Percentiles rank a stretch among this genome's conserved stretches.
These are phyloP conservation scores for Alternaria atra DNA, from an alignment of 2,329 filamentous ascomycete species.

Conservation along the genomic window DNA sequence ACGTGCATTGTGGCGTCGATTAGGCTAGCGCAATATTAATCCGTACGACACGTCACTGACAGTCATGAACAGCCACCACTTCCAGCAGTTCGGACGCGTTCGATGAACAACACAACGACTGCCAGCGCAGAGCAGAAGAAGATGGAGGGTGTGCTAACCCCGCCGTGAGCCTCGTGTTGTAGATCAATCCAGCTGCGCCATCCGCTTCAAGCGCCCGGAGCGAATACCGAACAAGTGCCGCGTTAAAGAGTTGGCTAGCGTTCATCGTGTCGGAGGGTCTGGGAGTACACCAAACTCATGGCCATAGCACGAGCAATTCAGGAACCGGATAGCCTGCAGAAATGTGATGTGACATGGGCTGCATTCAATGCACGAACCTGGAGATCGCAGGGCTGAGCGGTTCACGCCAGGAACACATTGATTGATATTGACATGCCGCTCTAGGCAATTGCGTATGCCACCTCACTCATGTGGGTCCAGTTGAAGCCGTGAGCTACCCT, in stretches of 20 bases:
- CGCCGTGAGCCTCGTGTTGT: conserved; percentile 27
- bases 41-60: conserved; percentile 36
- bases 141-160: conserved; percentile 29
- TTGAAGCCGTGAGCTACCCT: conserved; percentile 18
- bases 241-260: conserved; percentile 19
- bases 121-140: conserved; percentile 36
- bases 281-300: conserved; percentile 34
- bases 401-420: conserved; percentile 35
- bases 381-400: conserved; percentile 40
- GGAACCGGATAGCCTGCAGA: conserved; percentile 32
- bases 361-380: conserved; percentile 33
- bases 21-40: conserved; percentile 24
- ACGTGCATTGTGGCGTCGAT: conserved; percentile 21
- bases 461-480: conserved; percentile 23
- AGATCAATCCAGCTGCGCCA: conserved; percentile 16
- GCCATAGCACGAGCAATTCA: conserved; percentile 35
- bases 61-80: conserved; percentile 30
- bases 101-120: conserved; percentile 40
- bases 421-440: conserved; percentile 24
- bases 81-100: conserved; percentile 23
- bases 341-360: conserved; percentile 40
- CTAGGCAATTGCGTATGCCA: conserved; percentile 17
- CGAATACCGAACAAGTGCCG: conserved; percentile 26
- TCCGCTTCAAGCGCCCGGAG: conserved; percentile 19
- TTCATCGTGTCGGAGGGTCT: conserved; percentile 15